Conservation (phyloP, 78 protist genomes). For the Dictyostelium brefeldianum region DNA sequence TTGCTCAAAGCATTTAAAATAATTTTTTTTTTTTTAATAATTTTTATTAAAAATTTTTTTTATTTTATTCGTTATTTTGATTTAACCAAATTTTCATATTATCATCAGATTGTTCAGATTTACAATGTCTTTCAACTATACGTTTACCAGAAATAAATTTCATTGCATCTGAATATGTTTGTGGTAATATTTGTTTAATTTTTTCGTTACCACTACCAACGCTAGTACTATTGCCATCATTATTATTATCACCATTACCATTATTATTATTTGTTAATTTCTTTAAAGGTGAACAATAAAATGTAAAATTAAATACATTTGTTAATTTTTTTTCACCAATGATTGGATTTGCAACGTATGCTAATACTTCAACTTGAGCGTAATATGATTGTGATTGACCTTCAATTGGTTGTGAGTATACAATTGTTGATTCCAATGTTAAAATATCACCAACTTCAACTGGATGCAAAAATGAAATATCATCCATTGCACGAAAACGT, state of each 20-base stretch:
- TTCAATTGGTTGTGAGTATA: constrained; percentile 24
- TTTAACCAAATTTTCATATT: not conserved
- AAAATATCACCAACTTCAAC: constrained; percentile 82
- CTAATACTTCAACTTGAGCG: constrained; percentile 73
- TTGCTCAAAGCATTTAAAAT: too few relatives aligned
- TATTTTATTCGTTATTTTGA: too few relatives aligned
- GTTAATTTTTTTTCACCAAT: constrained; percentile 41
- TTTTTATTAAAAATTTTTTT: too few relatives aligned
- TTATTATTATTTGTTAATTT: not conserved
- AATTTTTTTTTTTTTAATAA: too few relatives aligned
- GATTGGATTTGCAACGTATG: constrained; percentile 58
- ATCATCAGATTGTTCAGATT: not conserved
- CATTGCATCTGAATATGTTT: constrained; percentile 79
- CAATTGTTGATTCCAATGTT: constrained; percentile 50
- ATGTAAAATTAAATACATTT: constrained; percentile 77
- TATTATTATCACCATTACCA: too few relatives aligned
- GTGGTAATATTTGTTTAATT: constrained; percentile 55
- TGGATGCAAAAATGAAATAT: constrained; percentile 50
- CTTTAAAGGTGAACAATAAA: constrained; percentile 39
- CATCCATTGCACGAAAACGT: constrained; percentile 67
- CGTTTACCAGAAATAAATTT: constrained; percentile 62
- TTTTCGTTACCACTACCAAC: not conserved
- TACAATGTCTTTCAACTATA: constrained; percentile 42
- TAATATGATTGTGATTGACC: not conserved
- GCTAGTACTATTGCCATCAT: not conserved